Evolutionary conservation across 768 basidiomycete species (phyloP), one percentile per base, ranked within the genome.

Genomic region (Mycena crocata): DNA sequence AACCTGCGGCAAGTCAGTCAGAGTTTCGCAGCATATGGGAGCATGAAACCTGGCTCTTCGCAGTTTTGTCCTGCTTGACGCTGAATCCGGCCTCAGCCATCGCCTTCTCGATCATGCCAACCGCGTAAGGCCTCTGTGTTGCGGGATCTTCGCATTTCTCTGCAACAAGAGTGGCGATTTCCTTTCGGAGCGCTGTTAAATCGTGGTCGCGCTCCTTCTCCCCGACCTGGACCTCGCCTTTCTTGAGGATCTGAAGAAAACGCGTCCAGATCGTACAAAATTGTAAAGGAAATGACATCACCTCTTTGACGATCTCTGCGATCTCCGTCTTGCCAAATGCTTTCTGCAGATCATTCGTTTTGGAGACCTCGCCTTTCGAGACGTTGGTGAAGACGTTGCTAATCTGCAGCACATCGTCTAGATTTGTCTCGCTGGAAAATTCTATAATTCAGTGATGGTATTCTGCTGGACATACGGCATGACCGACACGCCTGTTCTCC

Each of bases 161-260:
- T 8, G 96, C 92, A 4, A 99, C 94, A 40, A 96, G 87, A 0
- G 94, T 97, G 6, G 95, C 95, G 52, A 99, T 98, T 78, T 99
- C 98, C 71, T 81, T 86, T 58, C 94, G 90, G 48, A 98, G 76
- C 2, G 95, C 87, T 15, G 88, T 81, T 7, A 98, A 86, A 72
- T 97, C 93, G 68, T 98, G 95, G 57, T 95, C 92, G 26, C 98
- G 90, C 75, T 99, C 98, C 77, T 98, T 98, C 75, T 98, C 97
- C 40, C 94, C 93, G 32, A 99, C 93, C 82, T 99, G 98, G 2
- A 99, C 82, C 75, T 99, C 98, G 23, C 98, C 98, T 79, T 98
- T 97, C 77, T 91, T 92, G 44, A 99, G 80, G 69, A 99, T 98
- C 94, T 97, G 66, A 10, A 17, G 26, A 10, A 14, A 19, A 32